Evolutionary conservation across 1,139 yeast genomes (phyloP), one percentile per base, ranked within the genome.

Genomic region (Meyerozyma smithsonii): DNA sequence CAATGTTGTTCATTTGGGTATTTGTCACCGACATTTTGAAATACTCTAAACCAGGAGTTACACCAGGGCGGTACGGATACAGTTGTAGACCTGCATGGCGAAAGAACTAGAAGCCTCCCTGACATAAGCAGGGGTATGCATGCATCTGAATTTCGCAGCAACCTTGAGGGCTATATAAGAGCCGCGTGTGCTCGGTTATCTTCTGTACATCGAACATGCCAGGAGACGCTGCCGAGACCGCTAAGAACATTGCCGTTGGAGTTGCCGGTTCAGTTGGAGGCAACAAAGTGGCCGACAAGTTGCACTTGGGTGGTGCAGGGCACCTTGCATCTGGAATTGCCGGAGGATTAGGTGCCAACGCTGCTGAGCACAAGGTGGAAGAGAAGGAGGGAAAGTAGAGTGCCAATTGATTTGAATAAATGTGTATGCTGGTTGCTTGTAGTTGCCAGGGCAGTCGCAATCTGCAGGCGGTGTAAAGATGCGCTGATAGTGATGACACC

Each of bases 241-340:
- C 51, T 39, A 64, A 66, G 45, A 53, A 59, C 72, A 14, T 45
- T 40, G 28, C 66, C 51, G n/a, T 44, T 38, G 54, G 69, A 33
- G 55, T 61, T 36, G 61, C 59, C 21, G 62, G 67, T 20, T 56
- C 65, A n/a, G 39, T 64, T 34, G 63, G 61, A 24, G 61, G 62
- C 20, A 55, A 63, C 52, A 56, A 64, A 49, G 56, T 56, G n/a
- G 72, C 72, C 28, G 71, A 66, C 41, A 61, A 59, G 41, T 50
- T 62, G 11, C 55, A 51, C 20, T 46, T 62, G 36, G 72, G 72
- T 3, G 48, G 48, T 26, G 66, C 48, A 4, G 69, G 70, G 16
- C 71, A 66, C 44, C 55, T 66, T 37, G 69, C 56, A 14, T 51
- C 59, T 26, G 64, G 68, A 8, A 50, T 66, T 35, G 63, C 58